Percentiles rank a stretch among this genome's conserved stretches.
These are phyloP conservation scores for Kalanchoe fedtschenkoi DNA, from an alignment of 164 flowering plant species.

Conservation along the genomic window DNA sequence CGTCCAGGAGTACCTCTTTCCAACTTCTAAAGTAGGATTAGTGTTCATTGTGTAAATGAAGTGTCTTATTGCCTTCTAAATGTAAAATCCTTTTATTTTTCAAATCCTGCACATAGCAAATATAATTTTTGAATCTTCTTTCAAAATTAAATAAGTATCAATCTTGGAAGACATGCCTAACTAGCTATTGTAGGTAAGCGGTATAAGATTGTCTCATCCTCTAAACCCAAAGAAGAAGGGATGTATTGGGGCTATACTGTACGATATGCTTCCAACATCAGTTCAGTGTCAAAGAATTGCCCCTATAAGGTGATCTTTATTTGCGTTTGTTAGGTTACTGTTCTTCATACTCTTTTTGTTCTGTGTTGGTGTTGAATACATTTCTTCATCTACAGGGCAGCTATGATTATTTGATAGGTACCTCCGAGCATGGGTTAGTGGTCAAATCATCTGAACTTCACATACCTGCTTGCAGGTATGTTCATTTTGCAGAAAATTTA, in stretches of 20 bases:
- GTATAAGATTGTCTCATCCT: slow-evolving; percentile 52
- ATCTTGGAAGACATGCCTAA: background rate
- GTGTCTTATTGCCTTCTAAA: background rate
- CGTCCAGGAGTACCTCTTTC: background rate
- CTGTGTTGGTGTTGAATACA: slow-evolving; percentile 1
- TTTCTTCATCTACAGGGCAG: slow-evolving; percentile 49
- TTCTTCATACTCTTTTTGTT: background rate
- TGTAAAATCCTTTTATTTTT: background rate
- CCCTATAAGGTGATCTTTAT: slow-evolving; percentile 53
- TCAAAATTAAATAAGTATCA: background rate
- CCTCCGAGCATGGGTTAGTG: slow-evolving; percentile 81
- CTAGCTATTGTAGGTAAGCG: slow-evolving; percentile 28
- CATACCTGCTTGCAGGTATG: slow-evolving; percentile 72
- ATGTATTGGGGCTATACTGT: slow-evolving; percentile 92
- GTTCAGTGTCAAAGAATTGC: slow-evolving; percentile 55
- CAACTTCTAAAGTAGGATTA: background rate
- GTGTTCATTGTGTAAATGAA: background rate
- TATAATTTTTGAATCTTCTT: background rate
- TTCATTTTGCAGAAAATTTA: background rate
- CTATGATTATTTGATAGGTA: slow-evolving; percentile 78
- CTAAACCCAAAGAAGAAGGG: slow-evolving; percentile 79
- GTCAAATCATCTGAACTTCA: slow-evolving; percentile 63
- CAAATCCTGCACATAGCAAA: too few relatives aligned
- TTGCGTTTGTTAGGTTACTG: background rate
- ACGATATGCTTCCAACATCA: slow-evolving; percentile 76